These are phyloP conservation scores for Mycena amicta DNA, from an alignment of 768 basidiomycete species.

Conservation along the genomic window DNA sequence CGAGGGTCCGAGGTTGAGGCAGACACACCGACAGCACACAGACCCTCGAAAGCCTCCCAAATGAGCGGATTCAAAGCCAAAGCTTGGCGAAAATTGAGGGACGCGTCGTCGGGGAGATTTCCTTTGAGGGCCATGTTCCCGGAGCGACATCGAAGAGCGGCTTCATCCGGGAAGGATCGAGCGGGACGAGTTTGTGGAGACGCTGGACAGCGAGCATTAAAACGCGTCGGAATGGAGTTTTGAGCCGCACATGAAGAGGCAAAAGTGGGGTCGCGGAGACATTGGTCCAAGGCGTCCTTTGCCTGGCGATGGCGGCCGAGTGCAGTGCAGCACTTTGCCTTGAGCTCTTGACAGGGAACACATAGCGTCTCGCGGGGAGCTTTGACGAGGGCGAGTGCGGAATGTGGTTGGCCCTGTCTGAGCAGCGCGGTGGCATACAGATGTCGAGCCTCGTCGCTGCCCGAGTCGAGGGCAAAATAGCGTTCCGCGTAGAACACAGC, in stretches of 20 bases:
- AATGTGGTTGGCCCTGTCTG: slow-evolving; percentile 69
- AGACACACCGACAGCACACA: slow-evolving; percentile 74
- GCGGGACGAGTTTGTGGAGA: slow-evolving; percentile 58
- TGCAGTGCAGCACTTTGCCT: slow-evolving; percentile 70
- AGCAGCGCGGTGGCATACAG: slow-evolving; percentile 81
- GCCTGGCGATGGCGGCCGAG: slow-evolving; percentile 81
- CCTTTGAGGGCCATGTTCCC: slow-evolving; percentile 79
- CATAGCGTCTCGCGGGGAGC: slow-evolving; percentile 62
- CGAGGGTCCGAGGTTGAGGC: slow-evolving; percentile 9
- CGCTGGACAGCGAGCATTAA: slow-evolving; percentile 38
- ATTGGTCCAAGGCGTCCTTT: slow-evolving; percentile 66
- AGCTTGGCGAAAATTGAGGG: slow-evolving; percentile 68
- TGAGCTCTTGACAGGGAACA: slow-evolving; percentile 77
- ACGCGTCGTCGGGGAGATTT: slow-evolving; percentile 76
- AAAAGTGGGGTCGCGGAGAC: slow-evolving; percentile 54
- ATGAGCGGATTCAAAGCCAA: slow-evolving; percentile 74
- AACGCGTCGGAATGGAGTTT: slow-evolving; percentile 8
- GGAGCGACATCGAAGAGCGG: slow-evolving; percentile 73
- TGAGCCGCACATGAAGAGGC: slow-evolving; percentile 58
- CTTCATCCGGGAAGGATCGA: slow-evolving; percentile 68
- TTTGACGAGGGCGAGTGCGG: slow-evolving; percentile 73
- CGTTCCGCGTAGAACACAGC: slow-evolving; percentile 91
- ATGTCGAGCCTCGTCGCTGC: slow-evolving; percentile 81
- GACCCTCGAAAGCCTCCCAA: slow-evolving; percentile 92
- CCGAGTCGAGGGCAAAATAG: slow-evolving; percentile 70